These are phyloP conservation scores for Chaetomiaceae sp. DNA, from an alignment of 2,329 filamentous ascomycete genomes.

Conservation along the genomic window DNA sequence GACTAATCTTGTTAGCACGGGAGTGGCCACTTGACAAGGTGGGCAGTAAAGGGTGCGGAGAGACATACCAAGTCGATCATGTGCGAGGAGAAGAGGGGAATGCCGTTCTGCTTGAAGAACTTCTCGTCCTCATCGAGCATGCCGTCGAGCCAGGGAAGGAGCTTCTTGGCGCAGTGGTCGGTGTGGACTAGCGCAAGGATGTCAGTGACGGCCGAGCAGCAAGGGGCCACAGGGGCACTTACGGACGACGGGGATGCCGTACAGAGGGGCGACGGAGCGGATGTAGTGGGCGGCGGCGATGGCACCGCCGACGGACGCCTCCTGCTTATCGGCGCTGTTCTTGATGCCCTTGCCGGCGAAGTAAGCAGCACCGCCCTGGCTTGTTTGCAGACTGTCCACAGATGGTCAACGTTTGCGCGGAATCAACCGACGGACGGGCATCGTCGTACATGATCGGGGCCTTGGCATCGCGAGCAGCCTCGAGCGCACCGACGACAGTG, in stretches of 20 bases:
- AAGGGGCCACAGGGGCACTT: background rate
- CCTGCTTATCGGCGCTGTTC: constrained; percentile 68
- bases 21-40: background rate
- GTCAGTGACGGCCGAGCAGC: background rate
- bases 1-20: constrained; percentile 12
- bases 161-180: constrained; percentile 99
- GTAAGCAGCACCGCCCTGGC: constrained; percentile 89
- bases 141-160: constrained; percentile 94
- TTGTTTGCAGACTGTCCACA: constrained; percentile 76
- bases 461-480: constrained; percentile 90
- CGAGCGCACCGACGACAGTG: constrained; percentile 69
- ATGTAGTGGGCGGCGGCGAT: constrained; percentile 92
- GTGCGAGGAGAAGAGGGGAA: constrained; percentile 92
- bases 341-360: constrained; percentile 86
- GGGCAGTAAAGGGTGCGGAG: background rate
- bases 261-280: constrained; percentile 77
- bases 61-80: constrained; percentile 77
- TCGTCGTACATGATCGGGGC: constrained; percentile 51
- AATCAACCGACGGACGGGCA: background rate
- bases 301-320: constrained; percentile 81
- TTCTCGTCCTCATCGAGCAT: constrained; percentile 92
- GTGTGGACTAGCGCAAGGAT: constrained; percentile 67
- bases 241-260: constrained; percentile 80
- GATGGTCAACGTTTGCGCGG: constrained; percentile 3
- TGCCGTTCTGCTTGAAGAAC: constrained; percentile 89